Evolutionary conservation across 164 flowering plant species (phyloP).

Genomic region (Vitis riparia): DNA sequence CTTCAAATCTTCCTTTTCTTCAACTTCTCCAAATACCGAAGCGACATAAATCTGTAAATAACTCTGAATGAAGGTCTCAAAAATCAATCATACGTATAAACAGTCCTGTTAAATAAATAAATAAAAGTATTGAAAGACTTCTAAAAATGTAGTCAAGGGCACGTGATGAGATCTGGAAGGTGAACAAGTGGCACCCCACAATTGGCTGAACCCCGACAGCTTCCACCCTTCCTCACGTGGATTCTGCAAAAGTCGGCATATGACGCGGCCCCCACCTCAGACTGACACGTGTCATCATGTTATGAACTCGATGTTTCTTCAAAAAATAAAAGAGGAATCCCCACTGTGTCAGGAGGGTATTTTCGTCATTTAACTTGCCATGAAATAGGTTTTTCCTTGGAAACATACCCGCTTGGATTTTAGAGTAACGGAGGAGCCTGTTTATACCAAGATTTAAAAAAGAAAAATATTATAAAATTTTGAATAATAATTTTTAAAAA

Average conservation of each 20-base stretch:
- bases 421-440: too few relatives aligned
- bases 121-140: neutral
- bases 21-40: too few relatives aligned
- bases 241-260: slow-evolving; percentile 11
- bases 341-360: neutral
- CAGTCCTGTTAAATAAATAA: too few relatives aligned
- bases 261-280: slow-evolving; percentile 15
- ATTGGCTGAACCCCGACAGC: slow-evolving; percentile 3
- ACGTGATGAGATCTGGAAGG: slow-evolving; percentile 20
- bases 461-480: too few relatives aligned
- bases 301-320: slow-evolving; percentile 8
- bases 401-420: slow-evolving; percentile 19
- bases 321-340: slow-evolving; percentile 7
- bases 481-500: too few relatives aligned
- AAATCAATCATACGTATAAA: too few relatives aligned
- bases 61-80: too few relatives aligned
- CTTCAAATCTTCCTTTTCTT: too few relatives aligned
- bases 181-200: slow-evolving; percentile 2
- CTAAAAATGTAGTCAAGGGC: neutral
- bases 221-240: slow-evolving; percentile 25
- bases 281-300: slow-evolving; percentile 27
- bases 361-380: neutral
- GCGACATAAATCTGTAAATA: too few relatives aligned
- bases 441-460: too few relatives aligned
- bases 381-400: slow-evolving; percentile 8